Evolutionary conservation across 2,329 filamentous ascomycete genomes (phyloP), one percentile per base, ranked within the genome.

Genomic region (Exophiala sp.): DNA sequence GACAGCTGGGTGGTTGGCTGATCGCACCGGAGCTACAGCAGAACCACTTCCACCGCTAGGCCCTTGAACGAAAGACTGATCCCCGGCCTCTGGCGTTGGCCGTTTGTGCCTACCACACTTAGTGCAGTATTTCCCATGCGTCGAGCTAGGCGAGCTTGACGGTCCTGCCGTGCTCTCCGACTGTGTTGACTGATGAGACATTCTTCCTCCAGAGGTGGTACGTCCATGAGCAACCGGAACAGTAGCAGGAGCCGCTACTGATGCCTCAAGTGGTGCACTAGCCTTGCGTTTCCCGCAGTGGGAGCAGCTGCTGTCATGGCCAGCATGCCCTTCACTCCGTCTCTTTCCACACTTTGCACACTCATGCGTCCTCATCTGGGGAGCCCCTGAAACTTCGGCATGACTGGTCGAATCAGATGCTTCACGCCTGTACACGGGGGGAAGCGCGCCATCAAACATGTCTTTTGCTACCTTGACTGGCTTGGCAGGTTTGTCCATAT

Each of bases 391-490:
- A 16, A 42, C 42, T 29, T 41, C 44, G n/a, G 37, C 24, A 37
- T 42, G 40, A 14, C 24, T 30, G n/a, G 44, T 45, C 8, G 42
- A 35, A 53, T 51, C 43, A 14, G 54, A 48, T 19, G 41, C 54
- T 46, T 56, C 52, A 40, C 40, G 53, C 30, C 56, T 52, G 46
- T 61, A 61, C 7, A 50, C 48, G 5, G 58, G 58, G 9, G 58
- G 58, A 10, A 58, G 50, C 2, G 52, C 57, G 21, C 57, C 58
- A 44, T 57, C 52, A 45, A 57, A 53, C 58, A 61, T 61, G 35
- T 61, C 58, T 48, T 55, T 58, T n/a, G 58, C 58, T 11, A 61
- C 57, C 44, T 52, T 59, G 30, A 58, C 57, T 43, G 45, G 38
- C 45, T 57, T 58, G n/a, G 45, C 37, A 14, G 34, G 21, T 29